These are phyloP conservation scores for Candida methanosorbosa DNA, from an alignment of 805 yeast species.

Conservation along the genomic window DNA sequence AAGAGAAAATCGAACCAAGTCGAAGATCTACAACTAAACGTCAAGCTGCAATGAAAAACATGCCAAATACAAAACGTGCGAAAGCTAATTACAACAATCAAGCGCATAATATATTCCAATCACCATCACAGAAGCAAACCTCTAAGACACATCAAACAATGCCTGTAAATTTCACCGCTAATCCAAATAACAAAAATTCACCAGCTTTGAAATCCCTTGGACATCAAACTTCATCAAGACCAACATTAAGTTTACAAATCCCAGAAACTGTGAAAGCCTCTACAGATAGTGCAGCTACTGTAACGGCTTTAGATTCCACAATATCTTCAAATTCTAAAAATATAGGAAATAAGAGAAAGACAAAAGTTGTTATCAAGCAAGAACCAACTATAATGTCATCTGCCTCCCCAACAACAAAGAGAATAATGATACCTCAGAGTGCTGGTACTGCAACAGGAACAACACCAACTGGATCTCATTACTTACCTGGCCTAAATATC, in stretches of 20 bases:
- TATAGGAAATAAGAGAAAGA: no score
- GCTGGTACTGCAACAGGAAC: slow-evolving; percentile 7
- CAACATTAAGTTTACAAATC: slow-evolving; percentile 57
- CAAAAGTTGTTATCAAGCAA: neutral
- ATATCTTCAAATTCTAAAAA: neutral
- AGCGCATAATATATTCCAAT: no score
- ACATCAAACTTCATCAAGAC: slow-evolving; percentile 27
- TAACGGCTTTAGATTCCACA: slow-evolving; percentile 30
- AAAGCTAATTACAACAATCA: no score
- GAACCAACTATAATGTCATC: slow-evolving; percentile 11
- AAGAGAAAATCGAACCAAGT: neutral
- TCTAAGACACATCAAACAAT: neutral
- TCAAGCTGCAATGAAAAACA: neutral
- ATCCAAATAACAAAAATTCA: slow-evolving; percentile 1
- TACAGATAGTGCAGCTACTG: slow-evolving; percentile 33
- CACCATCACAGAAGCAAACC: neutral
- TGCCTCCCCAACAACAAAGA: no score
- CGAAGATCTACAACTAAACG: slow-evolving; percentile 1
- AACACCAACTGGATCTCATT: slow-evolving; percentile 1
- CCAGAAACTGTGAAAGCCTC: slow-evolving; percentile 29
- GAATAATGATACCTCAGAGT: no score
- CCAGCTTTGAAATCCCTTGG: neutral
- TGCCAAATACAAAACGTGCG: neutral
- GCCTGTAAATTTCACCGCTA: neutral
- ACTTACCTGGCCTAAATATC: slow-evolving; percentile 12